These are phyloP conservation scores for Sclerotiophoma versabilis DNA, from an alignment of 2,329 filamentous ascomycete species.

Conservation along the genomic window DNA sequence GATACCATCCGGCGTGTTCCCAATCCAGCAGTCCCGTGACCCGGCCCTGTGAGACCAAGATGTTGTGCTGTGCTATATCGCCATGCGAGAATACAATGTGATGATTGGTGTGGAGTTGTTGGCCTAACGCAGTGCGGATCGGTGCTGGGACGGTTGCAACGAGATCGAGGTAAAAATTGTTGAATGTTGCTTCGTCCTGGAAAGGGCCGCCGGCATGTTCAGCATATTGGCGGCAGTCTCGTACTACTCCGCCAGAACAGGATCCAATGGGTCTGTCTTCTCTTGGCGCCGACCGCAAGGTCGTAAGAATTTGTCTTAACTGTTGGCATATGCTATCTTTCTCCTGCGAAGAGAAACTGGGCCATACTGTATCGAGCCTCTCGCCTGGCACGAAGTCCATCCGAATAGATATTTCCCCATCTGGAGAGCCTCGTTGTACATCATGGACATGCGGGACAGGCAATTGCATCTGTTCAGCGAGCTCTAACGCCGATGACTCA, in stretches of 20 bases:
- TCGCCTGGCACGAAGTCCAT: background rate
- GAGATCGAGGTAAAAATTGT: background rate
- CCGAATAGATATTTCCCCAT: background rate
- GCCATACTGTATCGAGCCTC: background rate
- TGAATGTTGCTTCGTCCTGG: background rate
- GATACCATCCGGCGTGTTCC: constrained; percentile 1
- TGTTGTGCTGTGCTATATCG: constrained; percentile 1
- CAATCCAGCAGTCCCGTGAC: background rate
- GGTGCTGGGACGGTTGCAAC: background rate
- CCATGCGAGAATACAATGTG: constrained; percentile 3
- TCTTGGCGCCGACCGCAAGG: background rate
- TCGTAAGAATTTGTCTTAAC: background rate
- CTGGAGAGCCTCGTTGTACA: background rate
- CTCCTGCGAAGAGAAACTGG: background rate
- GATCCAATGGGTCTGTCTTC: background rate
- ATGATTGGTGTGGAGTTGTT: background rate
- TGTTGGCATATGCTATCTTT: background rate
- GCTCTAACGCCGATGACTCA: background rate
- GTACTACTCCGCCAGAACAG: background rate
- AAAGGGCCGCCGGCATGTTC: background rate
- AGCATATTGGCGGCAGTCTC: background rate
- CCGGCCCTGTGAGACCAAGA: background rate
- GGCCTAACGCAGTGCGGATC: background rate
- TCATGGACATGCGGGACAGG: background rate
- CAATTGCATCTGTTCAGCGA: background rate